Evolutionary conservation across 768 basidiomycete genomes (phyloP).

Genomic region (Suillus bovinus): DNA sequence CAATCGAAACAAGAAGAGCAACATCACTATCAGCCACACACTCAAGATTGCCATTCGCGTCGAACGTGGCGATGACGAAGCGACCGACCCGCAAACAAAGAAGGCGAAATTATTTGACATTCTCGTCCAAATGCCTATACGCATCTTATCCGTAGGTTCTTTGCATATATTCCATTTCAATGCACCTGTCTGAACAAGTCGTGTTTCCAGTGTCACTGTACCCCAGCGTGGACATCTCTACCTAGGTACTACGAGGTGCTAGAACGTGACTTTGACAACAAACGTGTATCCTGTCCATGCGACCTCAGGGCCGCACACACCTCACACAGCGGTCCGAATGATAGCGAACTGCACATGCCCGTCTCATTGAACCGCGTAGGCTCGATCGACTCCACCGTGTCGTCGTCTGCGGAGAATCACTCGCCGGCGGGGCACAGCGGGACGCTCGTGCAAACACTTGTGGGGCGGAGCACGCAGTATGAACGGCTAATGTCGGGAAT

Average conservation of each 20-base stretch:
- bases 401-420: slow-evolving; percentile 32
- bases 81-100: slow-evolving; percentile 65
- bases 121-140: slow-evolving; percentile 82
- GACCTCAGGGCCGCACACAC: slow-evolving; percentile 16
- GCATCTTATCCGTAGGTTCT: slow-evolving; percentile 79
- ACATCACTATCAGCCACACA: slow-evolving; percentile 71
- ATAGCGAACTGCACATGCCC: not conserved
- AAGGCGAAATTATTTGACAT: slow-evolving; percentile 85
- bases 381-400: slow-evolving; percentile 33
- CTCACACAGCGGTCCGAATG: not conserved
- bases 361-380: slow-evolving; percentile 23
- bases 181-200: not conserved
- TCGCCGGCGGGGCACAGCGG: slow-evolving; percentile 14
- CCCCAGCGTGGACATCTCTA: slow-evolving; percentile 75
- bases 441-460: slow-evolving; percentile 25
- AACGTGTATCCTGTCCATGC: slow-evolving; percentile 46
- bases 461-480: slow-evolving; percentile 53
- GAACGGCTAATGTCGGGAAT: slow-evolving; percentile 87
- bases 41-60: slow-evolving; percentile 84
- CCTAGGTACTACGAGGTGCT: slow-evolving; percentile 64
- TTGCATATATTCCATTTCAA: not conserved
- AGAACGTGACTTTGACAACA: slow-evolving; percentile 12
- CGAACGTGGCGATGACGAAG: slow-evolving; percentile 70
- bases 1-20: slow-evolving; percentile 73
- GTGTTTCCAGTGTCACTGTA: slow-evolving; percentile 69